Conservation (phyloP, 2,329 filamentous ascomycete genomes). For the Trichoderma sp. region DNA sequence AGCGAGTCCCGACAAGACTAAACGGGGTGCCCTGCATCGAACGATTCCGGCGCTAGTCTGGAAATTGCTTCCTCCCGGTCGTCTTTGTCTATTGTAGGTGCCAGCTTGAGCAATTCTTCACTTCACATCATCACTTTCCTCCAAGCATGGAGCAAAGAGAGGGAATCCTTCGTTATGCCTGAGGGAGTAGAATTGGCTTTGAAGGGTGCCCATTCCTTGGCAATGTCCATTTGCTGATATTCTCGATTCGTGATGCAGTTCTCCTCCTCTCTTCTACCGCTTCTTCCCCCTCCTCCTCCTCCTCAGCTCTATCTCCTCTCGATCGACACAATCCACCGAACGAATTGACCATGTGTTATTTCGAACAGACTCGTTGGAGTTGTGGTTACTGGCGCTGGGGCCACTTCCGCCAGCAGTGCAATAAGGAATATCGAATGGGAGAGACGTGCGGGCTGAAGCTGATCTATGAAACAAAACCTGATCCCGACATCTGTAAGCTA, state of each 20-base stretch:
- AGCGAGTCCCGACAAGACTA: conserved; percentile 17
- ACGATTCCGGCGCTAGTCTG: conserved; percentile 23
- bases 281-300: not conserved
- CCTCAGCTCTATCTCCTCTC: not conserved
- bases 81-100: conserved; percentile 17
- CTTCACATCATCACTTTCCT: not conserved
- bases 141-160: not conserved
- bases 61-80: conserved; percentile 7
- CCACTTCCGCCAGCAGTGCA: conserved; percentile 88
- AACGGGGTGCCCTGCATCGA: conserved; percentile 22
- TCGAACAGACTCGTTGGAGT: conserved; percentile 80
- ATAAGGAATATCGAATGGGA: conserved; percentile 91
- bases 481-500: conserved; percentile 71
- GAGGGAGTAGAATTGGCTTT: not conserved
- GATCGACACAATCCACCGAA: conserved; percentile 25
- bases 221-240: conserved; percentile 25
- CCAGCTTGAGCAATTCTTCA: not conserved
- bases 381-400: conserved; percentile 97
- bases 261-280: not conserved
- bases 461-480: conserved; percentile 70
- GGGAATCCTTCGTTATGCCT: not conserved
- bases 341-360: conserved; percentile 79
- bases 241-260: conserved; percentile 23
- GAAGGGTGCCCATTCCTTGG: conserved; percentile 15
- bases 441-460: conserved; percentile 96